Evolutionary conservation across 371 early-diverging fungal species (phyloP).

Genomic region (Syncephalis plumigaleata): DNA sequence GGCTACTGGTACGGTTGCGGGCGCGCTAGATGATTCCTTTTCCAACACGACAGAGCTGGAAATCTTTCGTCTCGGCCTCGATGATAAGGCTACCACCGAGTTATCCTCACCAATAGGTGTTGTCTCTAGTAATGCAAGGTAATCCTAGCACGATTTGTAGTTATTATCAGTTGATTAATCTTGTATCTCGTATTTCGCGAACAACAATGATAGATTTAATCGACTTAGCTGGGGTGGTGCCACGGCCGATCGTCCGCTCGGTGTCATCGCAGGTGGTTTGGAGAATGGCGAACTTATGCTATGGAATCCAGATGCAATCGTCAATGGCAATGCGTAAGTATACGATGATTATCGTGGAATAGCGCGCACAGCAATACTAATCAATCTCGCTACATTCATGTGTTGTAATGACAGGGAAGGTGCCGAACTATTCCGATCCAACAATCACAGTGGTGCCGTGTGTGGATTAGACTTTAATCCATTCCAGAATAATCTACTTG

Average conservation of each 20-base stretch:
- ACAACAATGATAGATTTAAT: conserved; percentile 40
- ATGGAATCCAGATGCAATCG: conserved; percentile 69
- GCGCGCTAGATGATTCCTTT: conserved; percentile 91
- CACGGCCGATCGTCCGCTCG: conserved; percentile 35
- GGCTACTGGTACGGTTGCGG: conserved; percentile 90
- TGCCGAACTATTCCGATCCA: conserved; percentile 41
- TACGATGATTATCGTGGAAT: no score
- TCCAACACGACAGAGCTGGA: conserved; percentile 82
- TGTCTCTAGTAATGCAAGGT: conserved; percentile 47
- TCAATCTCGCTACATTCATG: no score
- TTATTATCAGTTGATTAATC: not conserved
- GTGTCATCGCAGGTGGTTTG: conserved; percentile 87
- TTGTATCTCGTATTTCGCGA: not conserved
- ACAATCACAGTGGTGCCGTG: conserved; percentile 73
- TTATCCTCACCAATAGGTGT: conserved; percentile 30
- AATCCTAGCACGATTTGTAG: conserved; percentile 2
- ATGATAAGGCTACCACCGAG: conserved; percentile 14
- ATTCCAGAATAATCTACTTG: conserved; percentile 67
- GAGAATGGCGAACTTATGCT: conserved; percentile 83
- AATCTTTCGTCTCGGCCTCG: conserved; percentile 61
- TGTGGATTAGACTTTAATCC: conserved; percentile 88
- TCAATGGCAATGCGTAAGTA: conserved; percentile 33
- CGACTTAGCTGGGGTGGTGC: conserved; percentile 71
- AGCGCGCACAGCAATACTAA: no score
- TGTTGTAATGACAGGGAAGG: conserved; percentile 11